Evolutionary conservation across 495 filamentous ascomycete genomes (phyloP), one percentile per base, ranked within the genome.

Genomic region (Penicillium soppii): DNA sequence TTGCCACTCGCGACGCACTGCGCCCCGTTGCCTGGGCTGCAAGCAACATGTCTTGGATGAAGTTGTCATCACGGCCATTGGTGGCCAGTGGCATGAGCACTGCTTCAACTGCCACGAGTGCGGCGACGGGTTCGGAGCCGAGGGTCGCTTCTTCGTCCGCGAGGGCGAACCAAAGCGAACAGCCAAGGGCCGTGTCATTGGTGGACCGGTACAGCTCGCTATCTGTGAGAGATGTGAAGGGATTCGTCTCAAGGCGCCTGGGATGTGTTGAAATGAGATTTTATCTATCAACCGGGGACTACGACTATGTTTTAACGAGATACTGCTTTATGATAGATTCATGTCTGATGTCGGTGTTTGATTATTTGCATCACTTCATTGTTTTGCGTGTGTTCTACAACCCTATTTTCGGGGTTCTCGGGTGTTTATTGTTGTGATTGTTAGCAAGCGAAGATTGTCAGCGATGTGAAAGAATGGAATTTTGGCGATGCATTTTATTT

Each of bases 1-100:
- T 27, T 99, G 94, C 67, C 92, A 97, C 73, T 91, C 90, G 27
- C 92, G 91, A 53, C 82, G 95, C 20, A 96, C 89, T 19, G 86
- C 86, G 13, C 84, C 90, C 19, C 91, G 92, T 68, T 99, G 94
- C 66, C 77, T 80, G 43, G 91, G 87, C 61, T 99, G 94, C 68
- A 82, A 81, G 61, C 84, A 80, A 58, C 89, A 90, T 21, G 90
- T 97, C 15, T 81, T 92, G 38, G 91, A 95, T 41, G 84, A 96
- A 38, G 82, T 88, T 65, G 91, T 95, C 30, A 82, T 97, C 29
- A 82, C 82, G 54, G 94, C 94, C 0, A 76, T 97, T 48, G 95
- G 90, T 15, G 85, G 82, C 12, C 92, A 97, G 72, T 99, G 94
- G 94, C 95, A 97, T 68, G 85, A 87, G 20, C 76, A 82, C 43